Conservation (phyloP, 495 filamentous ascomycete genomes). For the Penicillium atrosanguineum region DNA sequence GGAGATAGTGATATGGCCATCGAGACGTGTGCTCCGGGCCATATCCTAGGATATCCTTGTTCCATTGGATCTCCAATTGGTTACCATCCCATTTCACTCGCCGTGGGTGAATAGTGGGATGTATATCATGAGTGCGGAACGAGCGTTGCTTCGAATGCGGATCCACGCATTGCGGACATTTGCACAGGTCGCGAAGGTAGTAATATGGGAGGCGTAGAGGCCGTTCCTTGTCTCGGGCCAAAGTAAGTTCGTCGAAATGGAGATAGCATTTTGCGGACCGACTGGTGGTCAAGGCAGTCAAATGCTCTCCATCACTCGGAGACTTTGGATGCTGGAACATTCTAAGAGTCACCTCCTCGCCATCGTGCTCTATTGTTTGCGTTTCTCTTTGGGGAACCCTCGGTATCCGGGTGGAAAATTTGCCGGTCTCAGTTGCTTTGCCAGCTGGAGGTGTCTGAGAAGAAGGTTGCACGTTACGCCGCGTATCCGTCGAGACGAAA, state of each 20-base stretch:
- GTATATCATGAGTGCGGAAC: constrained; percentile 70
- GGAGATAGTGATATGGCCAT: constrained; percentile 35
- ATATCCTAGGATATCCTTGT: constrained; percentile 52
- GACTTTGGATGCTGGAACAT: not conserved
- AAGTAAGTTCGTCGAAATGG: constrained; percentile 1
- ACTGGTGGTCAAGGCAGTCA: not conserved
- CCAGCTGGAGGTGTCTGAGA: not conserved
- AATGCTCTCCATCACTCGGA: not conserved
- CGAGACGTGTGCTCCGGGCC: constrained; percentile 46
- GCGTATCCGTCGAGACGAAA: constrained; percentile 10
- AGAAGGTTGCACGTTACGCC: not conserved
- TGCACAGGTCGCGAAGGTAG: constrained; percentile 76
- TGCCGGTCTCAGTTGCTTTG: not conserved
- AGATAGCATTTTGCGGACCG: not conserved
- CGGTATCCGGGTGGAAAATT: not conserved
- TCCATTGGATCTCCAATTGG: constrained; percentile 60
- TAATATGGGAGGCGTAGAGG: constrained; percentile 20
- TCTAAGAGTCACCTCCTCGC: not conserved
- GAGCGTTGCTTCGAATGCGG: constrained; percentile 77
- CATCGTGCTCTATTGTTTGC: not conserved
- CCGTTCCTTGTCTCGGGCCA: not conserved
- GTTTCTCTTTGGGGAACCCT: not conserved
- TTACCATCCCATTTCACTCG: constrained; percentile 32
- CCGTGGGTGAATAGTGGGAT: constrained; percentile 47
- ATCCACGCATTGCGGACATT: constrained; percentile 70